Evolutionary conservation across 352 stramenopile species (phyloP).

Genomic region (Phytophthora agathidicida): DNA sequence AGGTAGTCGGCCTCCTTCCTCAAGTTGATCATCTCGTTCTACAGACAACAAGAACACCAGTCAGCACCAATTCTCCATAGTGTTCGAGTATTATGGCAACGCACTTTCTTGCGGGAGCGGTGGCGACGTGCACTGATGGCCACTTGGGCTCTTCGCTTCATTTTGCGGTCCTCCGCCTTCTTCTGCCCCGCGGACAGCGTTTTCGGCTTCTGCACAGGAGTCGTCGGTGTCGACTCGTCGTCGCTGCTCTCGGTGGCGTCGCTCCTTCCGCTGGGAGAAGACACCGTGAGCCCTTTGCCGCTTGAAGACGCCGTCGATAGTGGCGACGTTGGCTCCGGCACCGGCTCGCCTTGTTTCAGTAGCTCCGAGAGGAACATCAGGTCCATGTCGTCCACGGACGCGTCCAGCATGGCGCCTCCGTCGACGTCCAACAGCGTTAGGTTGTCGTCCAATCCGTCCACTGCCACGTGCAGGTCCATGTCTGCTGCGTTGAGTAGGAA

Average conservation of each 20-base stretch:
- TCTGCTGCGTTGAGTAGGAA: slow-evolving; percentile 22
- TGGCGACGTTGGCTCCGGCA: slow-evolving; percentile 26
- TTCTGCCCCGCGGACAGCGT: slow-evolving; percentile 2
- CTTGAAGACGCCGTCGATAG: slow-evolving; percentile 17
- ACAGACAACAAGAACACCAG: slow-evolving; percentile 1
- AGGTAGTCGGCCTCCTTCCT: slow-evolving; percentile 55
- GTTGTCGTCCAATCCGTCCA: slow-evolving; percentile 29
- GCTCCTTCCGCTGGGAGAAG: slow-evolving; percentile 29
- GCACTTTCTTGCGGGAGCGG: slow-evolving; percentile 61
- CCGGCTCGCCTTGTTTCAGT: slow-evolving; percentile 21
- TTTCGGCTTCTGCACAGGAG: background rate
- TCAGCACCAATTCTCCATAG: background rate
- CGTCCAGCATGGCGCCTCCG: slow-evolving; percentile 12
- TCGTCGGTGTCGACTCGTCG: slow-evolving; percentile 4
- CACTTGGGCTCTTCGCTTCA: slow-evolving; percentile 51
- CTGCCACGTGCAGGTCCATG: slow-evolving; percentile 20
- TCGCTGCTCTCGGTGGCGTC: slow-evolving; percentile 28
- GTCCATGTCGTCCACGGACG: slow-evolving; percentile 34
- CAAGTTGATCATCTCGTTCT: slow-evolving; percentile 53
- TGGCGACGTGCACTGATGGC: slow-evolving; percentile 54
- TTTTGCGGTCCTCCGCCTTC: slow-evolving; percentile 48
- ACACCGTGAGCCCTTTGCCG: slow-evolving; percentile 9
- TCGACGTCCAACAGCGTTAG: slow-evolving; percentile 27
- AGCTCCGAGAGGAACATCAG: slow-evolving; percentile 37
- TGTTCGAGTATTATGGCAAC: too few relatives aligned